Evolutionary conservation across 352 stramenopile species (phyloP), one percentile per base, ranked within the genome.

Genomic region (Aphanomyces cochlioides): DNA sequence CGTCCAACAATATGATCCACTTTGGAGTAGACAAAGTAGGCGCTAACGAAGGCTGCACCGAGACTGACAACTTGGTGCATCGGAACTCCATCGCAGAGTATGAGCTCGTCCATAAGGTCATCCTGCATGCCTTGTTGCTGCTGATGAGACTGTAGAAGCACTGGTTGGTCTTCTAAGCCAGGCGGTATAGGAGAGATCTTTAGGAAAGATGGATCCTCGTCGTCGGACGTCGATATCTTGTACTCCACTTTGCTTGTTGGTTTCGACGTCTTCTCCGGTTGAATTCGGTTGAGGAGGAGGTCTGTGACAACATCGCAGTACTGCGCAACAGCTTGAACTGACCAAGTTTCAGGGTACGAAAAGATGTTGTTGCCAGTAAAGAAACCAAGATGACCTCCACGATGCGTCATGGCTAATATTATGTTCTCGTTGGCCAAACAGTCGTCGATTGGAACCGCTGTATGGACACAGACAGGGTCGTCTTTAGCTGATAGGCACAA

Each of bases 351-450:
- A 3, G 67, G 13, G 1, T 53, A 48, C 6, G 17, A 10, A 28
- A 56, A 19, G 10, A 67, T 17, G 43, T 37, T 56, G 59, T 50
- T 50, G 56, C 79, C 58, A 71, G 89, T 77, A 60, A 88, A 92
- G 60, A 91, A 93, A 0, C 74, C 82, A 57, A 93, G 75, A 71
- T 91, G 86, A 17, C 84, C 84, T 43, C 86, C 84, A 5, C 64
- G 75, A 37, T 86, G 79, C 34, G 86, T 93, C 37, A 82, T 77
- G 39, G 76, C 86, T 37, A 93, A 68, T 38, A 93, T 85, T 47
- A 90, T 73, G 21, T 88, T 81, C 3, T 78, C 70, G 63, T 89
- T 93, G 13, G 73, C 72, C 45, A 75, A 34, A 3, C 82, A 76
- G 34, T 83, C 69, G 40, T 64, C 17, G 74, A 73, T 54, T 66